A percentile compares a stretch with the other conserved stretches of the same genome.
Evolutionary conservation across 2,329 filamentous ascomycete genomes (phyloP).

Genomic region (Bipolaris sorokiniana): DNA sequence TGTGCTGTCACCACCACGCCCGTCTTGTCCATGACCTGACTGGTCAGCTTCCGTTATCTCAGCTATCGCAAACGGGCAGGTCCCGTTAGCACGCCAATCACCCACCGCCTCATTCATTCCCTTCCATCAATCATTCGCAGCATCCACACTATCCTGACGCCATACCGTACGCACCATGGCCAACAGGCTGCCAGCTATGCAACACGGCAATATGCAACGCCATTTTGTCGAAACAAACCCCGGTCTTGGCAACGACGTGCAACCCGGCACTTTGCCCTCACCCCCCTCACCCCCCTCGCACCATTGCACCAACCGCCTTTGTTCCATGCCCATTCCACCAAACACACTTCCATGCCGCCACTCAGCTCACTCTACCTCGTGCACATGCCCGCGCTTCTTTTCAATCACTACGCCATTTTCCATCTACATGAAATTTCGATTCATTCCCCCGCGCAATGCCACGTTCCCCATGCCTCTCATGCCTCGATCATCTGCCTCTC

Average conservation of each 20-base stretch:
- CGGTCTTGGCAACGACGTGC: not conserved
- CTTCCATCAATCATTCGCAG: no score
- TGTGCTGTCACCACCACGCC: conserved; percentile 1
- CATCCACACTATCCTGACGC: no score
- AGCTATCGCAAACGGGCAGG: not conserved
- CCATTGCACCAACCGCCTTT: no score
- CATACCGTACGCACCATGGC: no score
- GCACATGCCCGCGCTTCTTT: not conserved
- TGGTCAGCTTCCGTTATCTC: conserved; percentile 4
- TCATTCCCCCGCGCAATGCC: no score
- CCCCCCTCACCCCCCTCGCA: no score
- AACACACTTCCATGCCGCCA: no score
- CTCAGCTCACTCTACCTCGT: no score
- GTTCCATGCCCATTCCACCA: no score
- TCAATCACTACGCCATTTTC: no score
- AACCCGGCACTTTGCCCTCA: no score
- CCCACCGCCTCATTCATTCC: not conserved
- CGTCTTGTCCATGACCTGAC: not conserved
- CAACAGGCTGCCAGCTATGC: not conserved
- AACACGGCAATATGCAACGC: not conserved
- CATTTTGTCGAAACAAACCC: not conserved
- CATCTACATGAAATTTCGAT: no score
- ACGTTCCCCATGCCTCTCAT: not conserved
- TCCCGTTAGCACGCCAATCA: not conserved
- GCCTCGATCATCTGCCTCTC: not conserved